Base-by-base conservation (phyloP, 2,329 filamentous ascomycete genomes). In the Fusarium domesticum region DNA sequence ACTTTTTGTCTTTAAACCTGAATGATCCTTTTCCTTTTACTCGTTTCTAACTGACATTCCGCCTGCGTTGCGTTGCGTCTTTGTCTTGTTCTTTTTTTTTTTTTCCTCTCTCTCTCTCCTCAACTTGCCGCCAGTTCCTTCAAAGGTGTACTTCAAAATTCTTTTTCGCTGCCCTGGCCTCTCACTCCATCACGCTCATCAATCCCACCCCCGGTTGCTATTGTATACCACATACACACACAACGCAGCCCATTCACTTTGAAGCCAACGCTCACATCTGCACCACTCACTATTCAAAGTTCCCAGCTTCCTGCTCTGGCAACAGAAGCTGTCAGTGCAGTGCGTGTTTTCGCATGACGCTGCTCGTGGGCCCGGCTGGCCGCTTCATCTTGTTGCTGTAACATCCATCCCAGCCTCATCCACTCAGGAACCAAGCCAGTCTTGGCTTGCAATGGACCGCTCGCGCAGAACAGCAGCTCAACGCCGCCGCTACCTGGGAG, bases 371-470 rank as follows among this genome's bases (percentile, higher is more conserved):
- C 50, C 56, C 50, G 54, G 60, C 61, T 62, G 58, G 58, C 58
- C 53, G 48, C 56, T 58, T 54, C 58, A 54, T 56, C 52, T 60
- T 50, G 39, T 47, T 55, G 48, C 51, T 59, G 58, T 58, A 58
- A 59, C 52, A 54, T 10, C 20, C 7, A 28, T 60, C 57, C 48
- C 54, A 56, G 48, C 56, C 47, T 55, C 56, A 51, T 37, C 51
- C 37, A 23, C n/a, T n/a, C n/a, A n/a, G n/a, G n/a, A 37, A 35
- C n/a, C 34, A 17, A 47, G 58, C 51, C 52, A 47, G 45, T 54
- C 49, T 48, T 56, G 60, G 58, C 59, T 56, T 56, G 59, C 58
- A 56, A 67, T 69, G 66, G 65, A 68, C 51, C 66, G 66, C 61
- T 60, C 63, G 60, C 65, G 66, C 56, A 64, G 65, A 43, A 60